Evolutionary conservation across 169 alveolate genomes (phyloP).

Genomic region (Sarcocystis neurona): DNA sequence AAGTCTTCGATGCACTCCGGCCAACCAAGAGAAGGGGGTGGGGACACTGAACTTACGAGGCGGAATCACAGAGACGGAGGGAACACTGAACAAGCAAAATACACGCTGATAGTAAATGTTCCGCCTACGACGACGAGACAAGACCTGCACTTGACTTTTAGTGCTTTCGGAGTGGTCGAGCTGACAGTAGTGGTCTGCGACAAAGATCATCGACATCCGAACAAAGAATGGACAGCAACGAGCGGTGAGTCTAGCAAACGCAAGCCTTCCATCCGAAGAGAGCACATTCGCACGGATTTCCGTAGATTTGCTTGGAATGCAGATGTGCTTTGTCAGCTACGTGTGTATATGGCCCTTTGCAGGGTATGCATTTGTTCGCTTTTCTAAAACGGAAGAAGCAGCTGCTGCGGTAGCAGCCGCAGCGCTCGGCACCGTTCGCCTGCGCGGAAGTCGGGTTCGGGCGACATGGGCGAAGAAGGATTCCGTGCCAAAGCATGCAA

Average conservation of each 20-base stretch:
- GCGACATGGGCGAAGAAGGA: constrained; percentile 78
- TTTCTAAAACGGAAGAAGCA: constrained; percentile 68
- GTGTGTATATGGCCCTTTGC: neutral
- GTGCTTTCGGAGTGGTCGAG: constrained; percentile 73
- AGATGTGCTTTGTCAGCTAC: neutral
- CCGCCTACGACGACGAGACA: constrained; percentile 73
- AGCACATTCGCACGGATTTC: neutral
- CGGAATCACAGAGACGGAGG: too few relatives aligned
- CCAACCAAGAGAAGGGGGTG: too few relatives aligned
- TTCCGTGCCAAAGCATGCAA: constrained; percentile 66
- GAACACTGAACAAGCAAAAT: constrained; percentile 67
- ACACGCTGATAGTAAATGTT: constrained; percentile 71
- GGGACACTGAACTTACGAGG: too few relatives aligned
- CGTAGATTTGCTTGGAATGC: neutral
- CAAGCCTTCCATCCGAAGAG: neutral
- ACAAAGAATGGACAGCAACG: constrained; percentile 77
- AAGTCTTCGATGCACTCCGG: too few relatives aligned
- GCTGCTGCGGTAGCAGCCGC: constrained; percentile 69
- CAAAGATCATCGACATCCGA: constrained; percentile 72
- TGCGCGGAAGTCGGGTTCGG: constrained; percentile 72
- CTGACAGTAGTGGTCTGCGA: constrained; percentile 76
- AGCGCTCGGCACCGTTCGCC: constrained; percentile 64
- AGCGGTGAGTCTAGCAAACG: constrained; percentile 20
- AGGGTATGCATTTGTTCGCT: constrained; percentile 76
- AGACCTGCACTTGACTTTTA: constrained; percentile 66